phyloP scores from a whole-genome alignment of 345 rosid species.

The Salix exigua region DNA sequence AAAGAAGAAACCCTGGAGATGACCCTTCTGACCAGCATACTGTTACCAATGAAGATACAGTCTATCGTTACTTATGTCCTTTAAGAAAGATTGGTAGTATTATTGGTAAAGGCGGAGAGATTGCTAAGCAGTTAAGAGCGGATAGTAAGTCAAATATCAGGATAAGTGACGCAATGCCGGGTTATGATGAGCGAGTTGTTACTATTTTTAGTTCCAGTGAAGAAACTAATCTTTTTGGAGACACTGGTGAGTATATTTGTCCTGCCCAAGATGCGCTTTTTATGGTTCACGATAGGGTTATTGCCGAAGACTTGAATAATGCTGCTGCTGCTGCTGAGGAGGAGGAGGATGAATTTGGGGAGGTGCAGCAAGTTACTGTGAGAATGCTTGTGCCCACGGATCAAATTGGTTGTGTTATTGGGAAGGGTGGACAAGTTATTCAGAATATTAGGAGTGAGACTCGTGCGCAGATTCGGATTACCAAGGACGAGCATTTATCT shows the following conservation, averaged over 20 bases:
- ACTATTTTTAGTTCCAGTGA: conserved; percentile 26
- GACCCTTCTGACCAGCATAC: conserved; percentile 16
- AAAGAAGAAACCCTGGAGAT: conserved; percentile 30
- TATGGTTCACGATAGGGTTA: conserved; percentile 31
- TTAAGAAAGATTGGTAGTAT: conserved; percentile 35
- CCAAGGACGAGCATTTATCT: conserved; percentile 29
- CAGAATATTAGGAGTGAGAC: conserved; percentile 32
- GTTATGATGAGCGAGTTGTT: conserved; percentile 31
- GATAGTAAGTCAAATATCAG: conserved; percentile 28
- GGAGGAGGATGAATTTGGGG: neutral
- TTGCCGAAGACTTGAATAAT: conserved; percentile 21
- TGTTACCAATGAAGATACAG: conserved; percentile 28
- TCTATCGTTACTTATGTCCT: conserved; percentile 33
- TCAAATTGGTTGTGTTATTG: conserved; percentile 35
- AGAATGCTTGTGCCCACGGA: conserved; percentile 34
- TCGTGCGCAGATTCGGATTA: conserved; percentile 32
- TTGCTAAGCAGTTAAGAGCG: conserved; percentile 28
- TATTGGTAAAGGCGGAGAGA: conserved; percentile 33
- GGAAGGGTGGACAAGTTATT: conserved; percentile 37
- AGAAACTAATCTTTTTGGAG: conserved; percentile 25
- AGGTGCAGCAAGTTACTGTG: conserved; percentile 19
- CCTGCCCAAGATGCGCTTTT: conserved; percentile 35
- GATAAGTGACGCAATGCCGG: conserved; percentile 30
- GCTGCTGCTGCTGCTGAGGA: conserved; percentile 1
- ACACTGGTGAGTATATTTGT: conserved; percentile 20